A percentile compares a stretch with the other conserved stretches of the same genome.
These are phyloP conservation scores for Cyclotella kingstonii DNA, from an alignment of 108 stramenopile species.

Conservation along the genomic window DNA sequence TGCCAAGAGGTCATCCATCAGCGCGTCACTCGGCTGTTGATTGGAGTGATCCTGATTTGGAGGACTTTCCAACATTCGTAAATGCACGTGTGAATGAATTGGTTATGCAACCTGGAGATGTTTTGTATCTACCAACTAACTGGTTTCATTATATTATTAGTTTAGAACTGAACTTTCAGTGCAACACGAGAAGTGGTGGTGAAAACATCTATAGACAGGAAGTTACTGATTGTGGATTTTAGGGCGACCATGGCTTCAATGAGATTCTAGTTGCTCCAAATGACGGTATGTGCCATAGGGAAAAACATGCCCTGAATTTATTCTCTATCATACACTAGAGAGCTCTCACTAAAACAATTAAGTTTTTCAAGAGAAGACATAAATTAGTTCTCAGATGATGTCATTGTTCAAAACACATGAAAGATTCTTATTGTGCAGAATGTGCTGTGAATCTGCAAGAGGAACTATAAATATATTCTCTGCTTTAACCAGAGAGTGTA, in stretches of 20 bases:
- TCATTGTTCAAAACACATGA: too few species aligned
- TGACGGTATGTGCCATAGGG: too few species aligned
- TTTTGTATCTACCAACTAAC: conserved; percentile 90
- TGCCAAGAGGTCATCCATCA: conserved; percentile 81
- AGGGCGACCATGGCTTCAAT: neutral
- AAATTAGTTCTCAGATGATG: too few species aligned
- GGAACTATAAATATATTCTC: too few species aligned
- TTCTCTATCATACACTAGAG: too few species aligned
- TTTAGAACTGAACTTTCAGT: conserved; percentile 92
- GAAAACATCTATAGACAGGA: conserved; percentile 40
- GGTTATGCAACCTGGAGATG: conserved; percentile 93
- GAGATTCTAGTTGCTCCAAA: too few species aligned
- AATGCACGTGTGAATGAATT: conserved; percentile 84
- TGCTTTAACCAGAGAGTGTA: too few species aligned
- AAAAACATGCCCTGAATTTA: too few species aligned
- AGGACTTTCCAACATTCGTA: conserved; percentile 62
- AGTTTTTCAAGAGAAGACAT: too few species aligned
- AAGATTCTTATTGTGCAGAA: too few species aligned
- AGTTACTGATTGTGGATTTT: conserved; percentile 51
- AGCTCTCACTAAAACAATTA: too few species aligned
- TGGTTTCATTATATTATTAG: conserved; percentile 97
- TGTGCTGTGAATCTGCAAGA: too few species aligned
- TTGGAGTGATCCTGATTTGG: conserved; percentile 88
- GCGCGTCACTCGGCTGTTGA: conserved; percentile 84
- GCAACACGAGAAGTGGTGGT: conserved; percentile 92